Evolutionary conservation across 148 eudicot genomes (phyloP).

Genomic region (Rhododendron mucronatum): DNA sequence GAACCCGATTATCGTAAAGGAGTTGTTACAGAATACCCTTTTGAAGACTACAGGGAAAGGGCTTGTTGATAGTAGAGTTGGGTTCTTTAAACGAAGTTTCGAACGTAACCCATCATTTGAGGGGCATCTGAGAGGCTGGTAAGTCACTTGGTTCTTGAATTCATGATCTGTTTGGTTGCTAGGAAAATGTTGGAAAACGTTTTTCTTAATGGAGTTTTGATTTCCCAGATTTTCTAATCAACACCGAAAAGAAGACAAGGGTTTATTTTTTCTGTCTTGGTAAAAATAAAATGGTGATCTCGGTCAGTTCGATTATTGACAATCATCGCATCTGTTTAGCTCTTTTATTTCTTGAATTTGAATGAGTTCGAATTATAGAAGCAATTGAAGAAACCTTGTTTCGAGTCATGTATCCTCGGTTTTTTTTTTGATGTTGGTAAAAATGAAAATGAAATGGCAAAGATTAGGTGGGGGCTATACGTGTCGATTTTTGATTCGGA

Average conservation of each 20-base stretch:
- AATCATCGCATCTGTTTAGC: background rate
- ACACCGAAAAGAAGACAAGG: background rate
- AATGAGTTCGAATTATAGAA: background rate
- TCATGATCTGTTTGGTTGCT: background rate
- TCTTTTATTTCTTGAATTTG: background rate
- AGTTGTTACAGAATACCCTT: conserved; percentile 23
- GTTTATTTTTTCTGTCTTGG: background rate
- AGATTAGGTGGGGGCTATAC: background rate
- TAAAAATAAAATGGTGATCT: background rate
- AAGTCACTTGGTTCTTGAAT: background rate
- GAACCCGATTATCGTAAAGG: conserved; percentile 24
- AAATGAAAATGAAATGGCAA: background rate
- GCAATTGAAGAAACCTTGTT: background rate
- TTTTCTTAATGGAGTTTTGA: background rate
- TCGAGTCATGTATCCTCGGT: background rate
- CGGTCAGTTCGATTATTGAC: background rate
- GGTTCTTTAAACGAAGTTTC: conserved; percentile 14
- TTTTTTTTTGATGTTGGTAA: too few relatives aligned
- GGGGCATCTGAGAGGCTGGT: conserved; percentile 34
- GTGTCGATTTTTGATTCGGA: background rate
- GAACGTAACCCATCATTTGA: conserved; percentile 16
- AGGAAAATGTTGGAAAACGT: background rate
- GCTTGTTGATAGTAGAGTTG: conserved; percentile 18
- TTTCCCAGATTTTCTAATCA: background rate
- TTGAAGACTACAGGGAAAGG: conserved; percentile 21